Evolutionary conservation across 768 basidiomycete species (phyloP).

Genomic region (Chalciporus piperatus): DNA sequence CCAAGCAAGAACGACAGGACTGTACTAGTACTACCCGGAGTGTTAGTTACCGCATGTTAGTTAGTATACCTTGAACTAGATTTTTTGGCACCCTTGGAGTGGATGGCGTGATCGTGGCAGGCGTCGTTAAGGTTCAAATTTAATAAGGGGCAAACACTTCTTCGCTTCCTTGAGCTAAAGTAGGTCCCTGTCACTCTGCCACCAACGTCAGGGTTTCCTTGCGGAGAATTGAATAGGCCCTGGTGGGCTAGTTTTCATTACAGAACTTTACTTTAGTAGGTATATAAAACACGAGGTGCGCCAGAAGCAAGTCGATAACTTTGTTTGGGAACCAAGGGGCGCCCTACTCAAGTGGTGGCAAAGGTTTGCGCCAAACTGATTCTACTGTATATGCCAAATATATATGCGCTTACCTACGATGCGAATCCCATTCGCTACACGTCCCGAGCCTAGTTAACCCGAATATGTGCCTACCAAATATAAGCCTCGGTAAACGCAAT

Average conservation of each 20-base stretch:
- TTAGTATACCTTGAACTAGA: slow-evolving; percentile 37
- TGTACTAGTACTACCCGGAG: slow-evolving; percentile 33
- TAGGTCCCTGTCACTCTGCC: neutral
- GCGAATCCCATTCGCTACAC: neutral
- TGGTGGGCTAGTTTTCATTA: neutral
- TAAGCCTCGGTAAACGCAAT: no score
- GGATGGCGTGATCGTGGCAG: slow-evolving; percentile 11
- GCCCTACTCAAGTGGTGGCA: slow-evolving; percentile 2
- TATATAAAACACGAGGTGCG: slow-evolving; percentile 24
- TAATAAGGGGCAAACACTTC: no score
- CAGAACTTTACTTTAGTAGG: neutral
- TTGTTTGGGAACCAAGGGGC: slow-evolving; percentile 24
- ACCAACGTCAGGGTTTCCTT: slow-evolving; percentile 14
- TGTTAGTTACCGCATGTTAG: slow-evolving; percentile 28
- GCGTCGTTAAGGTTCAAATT: neutral
- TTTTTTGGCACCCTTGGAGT: slow-evolving; percentile 22
- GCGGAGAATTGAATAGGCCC: slow-evolving; percentile 7
- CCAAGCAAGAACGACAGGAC: slow-evolving; percentile 28
- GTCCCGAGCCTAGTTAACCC: no score
- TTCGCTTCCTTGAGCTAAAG: no score
- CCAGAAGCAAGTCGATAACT: slow-evolving; percentile 25
- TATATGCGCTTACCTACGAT: neutral
- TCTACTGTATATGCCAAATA: neutral
- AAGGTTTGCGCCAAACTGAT: neutral
- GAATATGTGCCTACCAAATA: no score